A percentile compares a stretch with the other conserved stretches of the same genome.
phyloP scores from a whole-genome alignment of 176 grass and related monocot species.

The Oryza australiensis region DNA sequence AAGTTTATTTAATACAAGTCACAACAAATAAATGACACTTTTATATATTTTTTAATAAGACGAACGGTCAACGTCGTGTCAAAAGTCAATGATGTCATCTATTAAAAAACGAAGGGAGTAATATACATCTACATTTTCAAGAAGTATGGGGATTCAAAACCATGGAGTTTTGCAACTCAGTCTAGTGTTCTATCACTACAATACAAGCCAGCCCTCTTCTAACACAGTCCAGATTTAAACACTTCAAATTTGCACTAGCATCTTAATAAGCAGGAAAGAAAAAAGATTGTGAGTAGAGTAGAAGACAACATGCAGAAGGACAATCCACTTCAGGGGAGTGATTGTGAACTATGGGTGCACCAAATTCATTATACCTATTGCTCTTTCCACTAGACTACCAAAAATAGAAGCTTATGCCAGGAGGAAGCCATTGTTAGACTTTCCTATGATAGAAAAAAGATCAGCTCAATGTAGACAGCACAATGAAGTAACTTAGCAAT shows the following conservation, averaged over 20 bases:
- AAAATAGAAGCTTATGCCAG: background rate
- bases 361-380: conserved; percentile 26
- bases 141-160: background rate
- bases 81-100: no score
- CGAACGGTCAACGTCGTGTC: no score
- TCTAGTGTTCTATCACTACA: background rate
- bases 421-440: background rate
- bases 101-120: no score
- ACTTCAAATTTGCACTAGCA: conserved; percentile 22
- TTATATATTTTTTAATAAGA: no score
- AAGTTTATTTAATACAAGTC: no score
- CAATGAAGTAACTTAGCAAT: background rate
- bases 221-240: conserved; percentile 10
- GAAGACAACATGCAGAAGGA: background rate
- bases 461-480: background rate
- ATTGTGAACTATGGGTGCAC: background rate
- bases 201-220: background rate
- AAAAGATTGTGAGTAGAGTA: conserved; percentile 1
- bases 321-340: background rate
- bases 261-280: conserved; percentile 16
- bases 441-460: background rate
- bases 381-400: conserved; percentile 7
- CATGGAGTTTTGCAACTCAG: background rate
- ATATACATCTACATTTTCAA: background rate
- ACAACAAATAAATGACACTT: no score